Base-by-base conservation (phyloP, 345 rosid species). In the Pistacia vera region DNA sequence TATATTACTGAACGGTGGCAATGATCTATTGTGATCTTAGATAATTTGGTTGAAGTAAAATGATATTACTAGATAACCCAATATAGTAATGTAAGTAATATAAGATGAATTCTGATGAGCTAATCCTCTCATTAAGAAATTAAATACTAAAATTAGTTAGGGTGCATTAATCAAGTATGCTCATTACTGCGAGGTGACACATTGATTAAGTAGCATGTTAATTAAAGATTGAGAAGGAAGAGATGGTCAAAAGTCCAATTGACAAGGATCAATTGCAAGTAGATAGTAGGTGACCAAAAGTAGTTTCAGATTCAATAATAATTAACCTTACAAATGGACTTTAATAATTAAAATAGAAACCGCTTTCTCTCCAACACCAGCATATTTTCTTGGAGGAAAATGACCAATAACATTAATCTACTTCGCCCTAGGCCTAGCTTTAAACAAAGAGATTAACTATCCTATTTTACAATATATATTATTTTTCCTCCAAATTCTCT, bases 251-350 rank as follows among this genome's bases (percentile, higher is more conserved):
- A 81, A 82, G 84, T 22, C 60, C 38, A 22, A 68, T 84, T 74
- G 80, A 72, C 58, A 58, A 71, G 78, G 63, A 54, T 75, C 74
- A 55, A 82, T 60, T 52, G 30, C 2, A 63, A 69, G 77, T 69
- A 79, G 73, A 75, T 84, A 71, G 76, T 72, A 60, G 83, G 83
- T 79, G 75, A 79, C 81, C 84, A 64, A 83, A 81, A 74, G 78
- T 71, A 30, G 81, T 64, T 77, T 22, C 7, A 20, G 0, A 66
- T 67, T 48, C 63, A 75, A 75, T 51, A 76, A 75, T 70, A 55
- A 41, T 41, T 41, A 4, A 71, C 44, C 51, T 65, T 20, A 41
- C 54, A 62, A n/a, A n/a, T n/a, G n/a, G 20, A 20, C 20, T 8
- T 44, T 73, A 22, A 48, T 18, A 44, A 2, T 41, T 18, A 64